phyloP scores from a whole-genome alignment of 176 grass and related monocot genomes.

The Rhipidocladum racemiflorum region DNA sequence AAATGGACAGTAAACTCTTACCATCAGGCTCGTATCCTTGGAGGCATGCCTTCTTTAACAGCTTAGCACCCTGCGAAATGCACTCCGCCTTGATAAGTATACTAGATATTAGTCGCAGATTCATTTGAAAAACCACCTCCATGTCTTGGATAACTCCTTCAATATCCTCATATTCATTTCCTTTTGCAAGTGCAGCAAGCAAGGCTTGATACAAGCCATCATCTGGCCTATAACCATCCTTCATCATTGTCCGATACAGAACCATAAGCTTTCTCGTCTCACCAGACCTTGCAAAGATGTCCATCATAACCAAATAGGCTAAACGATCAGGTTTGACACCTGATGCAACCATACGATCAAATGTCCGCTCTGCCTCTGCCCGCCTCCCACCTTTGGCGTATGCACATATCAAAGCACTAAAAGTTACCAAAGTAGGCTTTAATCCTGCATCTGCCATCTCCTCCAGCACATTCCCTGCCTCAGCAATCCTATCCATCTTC shows the following conservation, averaged over 20 bases:
- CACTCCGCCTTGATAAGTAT: conserved; percentile 65
- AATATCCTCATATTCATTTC: conserved; percentile 44
- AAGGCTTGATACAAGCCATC: conserved; percentile 58
- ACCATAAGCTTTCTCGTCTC: conserved; percentile 62
- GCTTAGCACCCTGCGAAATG: conserved; percentile 55
- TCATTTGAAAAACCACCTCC: conserved; percentile 64
- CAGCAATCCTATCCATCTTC: conserved; percentile 72
- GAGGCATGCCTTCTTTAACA: conserved; percentile 69
- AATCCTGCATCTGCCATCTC: conserved; percentile 75
- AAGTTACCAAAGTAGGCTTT: conserved; percentile 73
- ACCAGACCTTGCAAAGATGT: conserved; percentile 66
- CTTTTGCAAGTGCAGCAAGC: conserved; percentile 52
- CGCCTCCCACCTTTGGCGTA: conserved; percentile 82
- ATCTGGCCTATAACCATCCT: conserved; percentile 57
- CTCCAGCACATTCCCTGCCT: conserved; percentile 70
- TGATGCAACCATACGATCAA: conserved; percentile 63
- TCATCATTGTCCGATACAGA: conserved; percentile 67
- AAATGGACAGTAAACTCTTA: conserved; percentile 60
- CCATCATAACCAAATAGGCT: conserved; percentile 86
- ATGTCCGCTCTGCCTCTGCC: conserved; percentile 55
- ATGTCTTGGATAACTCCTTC: conserved; percentile 69
- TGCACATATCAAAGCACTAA: conserved; percentile 80
- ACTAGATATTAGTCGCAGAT: conserved; percentile 40
- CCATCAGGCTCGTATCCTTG: conserved; percentile 57
- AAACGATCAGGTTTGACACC: conserved; percentile 78